Conservation (phyloP, 1,284 basidiomycete genomes). For the Termitomyces sp. region DNA sequence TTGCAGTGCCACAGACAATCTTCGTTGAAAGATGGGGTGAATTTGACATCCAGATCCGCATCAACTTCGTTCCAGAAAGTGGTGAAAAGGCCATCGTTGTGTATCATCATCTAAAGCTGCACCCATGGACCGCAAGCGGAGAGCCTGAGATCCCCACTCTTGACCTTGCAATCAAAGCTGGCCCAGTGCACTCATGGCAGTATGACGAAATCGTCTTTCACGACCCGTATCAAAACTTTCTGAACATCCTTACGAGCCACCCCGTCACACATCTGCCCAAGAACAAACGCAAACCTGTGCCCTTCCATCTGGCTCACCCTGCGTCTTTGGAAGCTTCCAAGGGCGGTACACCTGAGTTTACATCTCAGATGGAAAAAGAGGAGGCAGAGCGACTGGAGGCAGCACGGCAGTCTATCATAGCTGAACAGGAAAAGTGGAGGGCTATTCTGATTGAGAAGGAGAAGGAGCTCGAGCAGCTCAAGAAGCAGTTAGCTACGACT, state of each 20-base stretch:
- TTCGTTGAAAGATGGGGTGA: conserved; percentile 82
- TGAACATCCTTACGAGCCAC: conserved; percentile 76
- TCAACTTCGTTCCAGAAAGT: conserved; percentile 89
- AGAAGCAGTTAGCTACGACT: conserved; percentile 40
- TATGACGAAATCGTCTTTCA: conserved; percentile 98
- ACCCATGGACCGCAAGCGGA: conserved; percentile 75
- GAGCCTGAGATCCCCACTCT: conserved; percentile 62
- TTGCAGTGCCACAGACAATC: conserved; percentile 3
- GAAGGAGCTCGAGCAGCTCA: conserved; percentile 60
- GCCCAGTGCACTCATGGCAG: conserved; percentile 96
- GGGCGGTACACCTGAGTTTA: conserved; percentile 76
- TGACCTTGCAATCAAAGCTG: conserved; percentile 57
- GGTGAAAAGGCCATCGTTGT: conserved; percentile 87
- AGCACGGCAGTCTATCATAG: conserved; percentile 64
- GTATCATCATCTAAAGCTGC: conserved; percentile 93
- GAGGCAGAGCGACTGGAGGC: conserved; percentile 79
- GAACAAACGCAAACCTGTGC: conserved; percentile 56
- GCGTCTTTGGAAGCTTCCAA: conserved; percentile 59
- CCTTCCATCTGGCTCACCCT: conserved; percentile 65
- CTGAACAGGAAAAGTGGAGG: conserved; percentile 61
- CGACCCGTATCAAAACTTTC: conserved; percentile 88
- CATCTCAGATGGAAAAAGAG: conserved; percentile 76
- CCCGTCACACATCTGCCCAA: conserved; percentile 82
- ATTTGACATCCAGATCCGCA: conserved; percentile 93
- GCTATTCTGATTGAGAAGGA: conserved; percentile 65